A percentile compares a stretch with the other conserved stretches of the same genome.
Evolutionary conservation across 2,329 filamentous ascomycete genomes (phyloP).

Genomic region (Neoascochyta sp.): DNA sequence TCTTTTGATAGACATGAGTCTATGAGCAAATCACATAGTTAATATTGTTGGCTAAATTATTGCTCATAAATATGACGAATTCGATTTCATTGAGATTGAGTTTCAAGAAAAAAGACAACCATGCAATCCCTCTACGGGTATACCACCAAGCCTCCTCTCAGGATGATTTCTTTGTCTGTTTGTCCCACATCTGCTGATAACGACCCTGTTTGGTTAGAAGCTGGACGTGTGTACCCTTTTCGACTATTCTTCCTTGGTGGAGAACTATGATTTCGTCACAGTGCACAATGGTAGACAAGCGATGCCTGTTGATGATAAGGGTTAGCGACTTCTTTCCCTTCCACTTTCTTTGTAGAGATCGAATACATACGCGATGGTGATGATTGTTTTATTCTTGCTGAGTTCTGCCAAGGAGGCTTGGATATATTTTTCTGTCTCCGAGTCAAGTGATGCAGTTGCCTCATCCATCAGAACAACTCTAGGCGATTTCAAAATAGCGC

Average conservation of each 20-base stretch:
- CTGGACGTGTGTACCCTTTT: constrained; percentile 11
- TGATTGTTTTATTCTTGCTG: constrained; percentile 8
- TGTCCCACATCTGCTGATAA: constrained; percentile 15
- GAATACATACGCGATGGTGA: constrained; percentile 41
- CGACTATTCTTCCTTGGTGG: constrained; percentile 12
- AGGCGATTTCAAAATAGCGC: constrained; percentile 70
- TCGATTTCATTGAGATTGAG: no score
- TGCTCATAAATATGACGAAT: no score
- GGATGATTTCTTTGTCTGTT: constrained; percentile 13
- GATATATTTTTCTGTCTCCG: constrained; percentile 55
- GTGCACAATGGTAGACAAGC: constrained; percentile 10
- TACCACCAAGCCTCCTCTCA: no score
- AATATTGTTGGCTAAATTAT: no score
- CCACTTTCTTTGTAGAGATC: not conserved
- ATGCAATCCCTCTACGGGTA: no score
- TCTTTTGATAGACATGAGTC: no score
- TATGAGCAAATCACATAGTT: no score
- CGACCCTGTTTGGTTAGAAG: constrained; percentile 6
- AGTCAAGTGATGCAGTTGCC: constrained; percentile 52
- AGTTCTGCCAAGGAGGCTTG: constrained; percentile 42
- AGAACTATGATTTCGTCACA: constrained; percentile 13
- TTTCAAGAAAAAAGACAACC: no score
- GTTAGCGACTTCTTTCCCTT: constrained; percentile 1
- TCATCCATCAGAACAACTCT: constrained; percentile 81
- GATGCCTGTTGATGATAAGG: constrained; percentile 4